phyloP scores from a whole-genome alignment of 345 rosid genomes.

The Sapria himalayana region DNA sequence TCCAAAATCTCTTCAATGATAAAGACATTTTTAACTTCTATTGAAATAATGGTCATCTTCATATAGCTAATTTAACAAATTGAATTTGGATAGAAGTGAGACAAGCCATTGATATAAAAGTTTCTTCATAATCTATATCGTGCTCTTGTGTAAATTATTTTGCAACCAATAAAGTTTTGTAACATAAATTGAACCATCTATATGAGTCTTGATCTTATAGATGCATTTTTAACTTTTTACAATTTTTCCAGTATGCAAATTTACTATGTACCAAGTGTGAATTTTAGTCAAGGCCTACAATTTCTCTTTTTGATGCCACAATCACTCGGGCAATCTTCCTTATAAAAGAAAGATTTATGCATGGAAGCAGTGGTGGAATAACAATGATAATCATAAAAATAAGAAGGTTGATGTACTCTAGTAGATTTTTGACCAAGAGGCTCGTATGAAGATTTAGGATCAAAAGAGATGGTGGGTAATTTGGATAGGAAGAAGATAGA shows the following conservation, averaged over 20 bases:
- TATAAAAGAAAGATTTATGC: background rate
- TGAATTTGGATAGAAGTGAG: background rate
- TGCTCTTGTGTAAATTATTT: background rate
- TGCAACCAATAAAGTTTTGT: background rate
- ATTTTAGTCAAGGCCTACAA: background rate
- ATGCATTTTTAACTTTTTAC: background rate
- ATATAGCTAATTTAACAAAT: background rate
- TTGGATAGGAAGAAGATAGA: too few species aligned
- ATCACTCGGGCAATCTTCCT: background rate
- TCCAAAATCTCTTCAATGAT: background rate
- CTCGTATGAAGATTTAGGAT: too few species aligned
- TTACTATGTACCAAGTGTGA: background rate
- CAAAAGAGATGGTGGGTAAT: too few species aligned
- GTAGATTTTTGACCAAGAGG: too few species aligned
- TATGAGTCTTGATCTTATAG: background rate
- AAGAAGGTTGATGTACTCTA: too few species aligned
- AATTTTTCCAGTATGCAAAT: background rate
- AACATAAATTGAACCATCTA: background rate
- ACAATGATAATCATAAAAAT: too few species aligned
- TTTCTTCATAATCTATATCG: constrained; percentile 2
- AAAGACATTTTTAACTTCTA: background rate
- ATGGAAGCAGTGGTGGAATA: background rate
- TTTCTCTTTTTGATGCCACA: background rate
- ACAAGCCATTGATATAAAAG: background rate
- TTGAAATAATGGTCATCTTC: background rate